These are phyloP conservation scores for Aspergillus sp. DNA, from an alignment of 2,329 filamentous ascomycete species.

Conservation along the genomic window DNA sequence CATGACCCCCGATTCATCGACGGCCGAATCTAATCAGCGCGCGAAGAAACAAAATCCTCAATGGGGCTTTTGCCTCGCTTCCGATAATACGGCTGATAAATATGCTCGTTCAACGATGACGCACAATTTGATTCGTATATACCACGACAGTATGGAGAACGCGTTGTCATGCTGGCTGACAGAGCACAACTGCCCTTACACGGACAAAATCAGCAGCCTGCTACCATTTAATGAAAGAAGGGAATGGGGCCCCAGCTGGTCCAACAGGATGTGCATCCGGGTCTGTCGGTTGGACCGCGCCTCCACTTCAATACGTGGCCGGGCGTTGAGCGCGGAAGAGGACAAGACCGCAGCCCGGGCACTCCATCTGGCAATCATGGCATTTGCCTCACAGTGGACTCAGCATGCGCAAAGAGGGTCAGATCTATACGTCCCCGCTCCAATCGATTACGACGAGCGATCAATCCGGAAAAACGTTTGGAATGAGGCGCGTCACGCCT, in stretches of 20 bases:
- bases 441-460: background rate
- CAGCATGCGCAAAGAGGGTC: constrained; percentile 1
- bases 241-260: constrained; percentile 6
- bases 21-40: background rate
- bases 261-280: constrained; percentile 2
- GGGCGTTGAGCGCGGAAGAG: background rate
- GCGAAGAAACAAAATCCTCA: background rate
- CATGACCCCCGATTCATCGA: background rate
- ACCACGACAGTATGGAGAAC: constrained; percentile 10
- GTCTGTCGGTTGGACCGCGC: constrained; percentile 2
- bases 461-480: background rate
- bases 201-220: background rate
- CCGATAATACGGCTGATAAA: background rate
- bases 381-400: constrained; percentile 6
- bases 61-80: background rate
- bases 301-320: background rate
- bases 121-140: background rate
- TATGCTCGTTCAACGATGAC: constrained; percentile 1
- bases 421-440: background rate
- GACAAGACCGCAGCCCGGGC: background rate
- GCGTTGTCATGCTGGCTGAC: constrained; percentile 7
- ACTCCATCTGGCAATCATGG: background rate
- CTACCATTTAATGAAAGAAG: background rate
- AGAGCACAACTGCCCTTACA: constrained; percentile 6
- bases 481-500: constrained; percentile 5